phyloP scores from a whole-genome alignment of 192 early-diverging fungal species.

The Umbelopsis isabellina region DNA sequence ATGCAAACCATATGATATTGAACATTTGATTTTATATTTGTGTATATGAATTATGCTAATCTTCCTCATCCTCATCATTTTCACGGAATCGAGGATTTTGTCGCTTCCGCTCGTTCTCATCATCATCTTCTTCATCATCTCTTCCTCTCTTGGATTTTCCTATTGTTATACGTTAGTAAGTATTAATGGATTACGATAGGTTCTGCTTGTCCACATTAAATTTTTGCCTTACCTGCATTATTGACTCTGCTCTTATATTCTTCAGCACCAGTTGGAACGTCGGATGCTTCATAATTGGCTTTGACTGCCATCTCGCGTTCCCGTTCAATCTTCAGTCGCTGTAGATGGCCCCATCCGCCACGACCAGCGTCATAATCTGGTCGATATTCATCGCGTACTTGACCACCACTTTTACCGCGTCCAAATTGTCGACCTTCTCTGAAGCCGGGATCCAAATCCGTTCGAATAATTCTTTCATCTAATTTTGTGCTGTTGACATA shows the following conservation, averaged over 20 bases:
- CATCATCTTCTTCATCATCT: conserved; percentile 47
- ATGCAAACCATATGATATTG: neutral
- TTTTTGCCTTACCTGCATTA: neutral
- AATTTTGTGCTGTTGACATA: conserved; percentile 94
- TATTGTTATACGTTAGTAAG: neutral
- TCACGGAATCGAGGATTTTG: conserved; percentile 54
- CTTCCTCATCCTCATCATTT: conserved; percentile 45
- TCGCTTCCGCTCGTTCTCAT: conserved; percentile 36
- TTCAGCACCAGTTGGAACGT: conserved; percentile 57
- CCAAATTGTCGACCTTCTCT: conserved; percentile 93
- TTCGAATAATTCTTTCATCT: conserved; percentile 93
- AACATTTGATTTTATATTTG: neutral
- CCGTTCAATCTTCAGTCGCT: conserved; percentile 63
- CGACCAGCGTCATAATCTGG: conserved; percentile 94
- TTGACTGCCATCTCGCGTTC: conserved; percentile 68
- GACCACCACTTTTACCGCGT: conserved; percentile 91
- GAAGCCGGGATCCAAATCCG: conserved; percentile 96
- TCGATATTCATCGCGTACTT: conserved; percentile 94
- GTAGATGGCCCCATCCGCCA: conserved; percentile 93
- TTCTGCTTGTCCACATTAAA: neutral
- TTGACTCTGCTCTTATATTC: conserved; percentile 38
- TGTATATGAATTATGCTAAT: conserved; percentile 18
- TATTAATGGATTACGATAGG: neutral
- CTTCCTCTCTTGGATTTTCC: conserved; percentile 35
- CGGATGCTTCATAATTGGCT: conserved; percentile 72